Conservation (phyloP, 345 rosid species). For the Erysimum cheiranthoides region DNA sequence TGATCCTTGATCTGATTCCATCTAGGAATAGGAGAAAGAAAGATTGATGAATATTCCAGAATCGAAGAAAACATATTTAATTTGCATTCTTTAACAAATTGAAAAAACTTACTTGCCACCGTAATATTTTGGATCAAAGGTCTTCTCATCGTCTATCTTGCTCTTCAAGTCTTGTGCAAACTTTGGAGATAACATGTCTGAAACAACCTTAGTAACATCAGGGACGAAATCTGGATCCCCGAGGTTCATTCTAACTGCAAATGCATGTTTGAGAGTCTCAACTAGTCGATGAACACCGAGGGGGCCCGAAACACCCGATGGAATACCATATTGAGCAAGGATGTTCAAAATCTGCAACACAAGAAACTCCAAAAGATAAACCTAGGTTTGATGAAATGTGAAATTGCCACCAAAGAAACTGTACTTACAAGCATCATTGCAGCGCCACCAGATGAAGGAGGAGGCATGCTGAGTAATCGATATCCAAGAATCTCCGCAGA, state of each 20-base stretch:
- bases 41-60: not conserved
- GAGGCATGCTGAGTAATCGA: slow-evolving; percentile 61
- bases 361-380: slow-evolving; percentile 23
- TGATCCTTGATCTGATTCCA: slow-evolving; percentile 65
- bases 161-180: slow-evolving; percentile 56
- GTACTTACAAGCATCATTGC: slow-evolving; percentile 41
- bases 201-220: slow-evolving; percentile 47
- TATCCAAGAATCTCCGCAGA: slow-evolving; percentile 51
- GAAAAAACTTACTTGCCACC: slow-evolving; percentile 55
- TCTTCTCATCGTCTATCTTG: slow-evolving; percentile 57
- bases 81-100: not conserved
- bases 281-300: slow-evolving; percentile 62
- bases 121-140: slow-evolving; percentile 57
- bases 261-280: slow-evolving; percentile 69
- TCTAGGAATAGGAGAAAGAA: slow-evolving; percentile 32
- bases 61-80: not conserved
- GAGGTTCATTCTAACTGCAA: slow-evolving; percentile 68
- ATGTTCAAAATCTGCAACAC: slow-evolving; percentile 58
- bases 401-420: not conserved
- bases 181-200: slow-evolving; percentile 63
- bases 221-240: slow-evolving; percentile 66
- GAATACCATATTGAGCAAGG: slow-evolving; percentile 56
- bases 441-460: slow-evolving; percentile 51
- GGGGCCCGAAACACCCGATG: slow-evolving; percentile 50
- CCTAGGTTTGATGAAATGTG: slow-evolving; percentile 10